Evolutionary conservation across 768 basidiomycete species (phyloP), one percentile per base, ranked within the genome.

Genomic region (Auricularia cornea): DNA sequence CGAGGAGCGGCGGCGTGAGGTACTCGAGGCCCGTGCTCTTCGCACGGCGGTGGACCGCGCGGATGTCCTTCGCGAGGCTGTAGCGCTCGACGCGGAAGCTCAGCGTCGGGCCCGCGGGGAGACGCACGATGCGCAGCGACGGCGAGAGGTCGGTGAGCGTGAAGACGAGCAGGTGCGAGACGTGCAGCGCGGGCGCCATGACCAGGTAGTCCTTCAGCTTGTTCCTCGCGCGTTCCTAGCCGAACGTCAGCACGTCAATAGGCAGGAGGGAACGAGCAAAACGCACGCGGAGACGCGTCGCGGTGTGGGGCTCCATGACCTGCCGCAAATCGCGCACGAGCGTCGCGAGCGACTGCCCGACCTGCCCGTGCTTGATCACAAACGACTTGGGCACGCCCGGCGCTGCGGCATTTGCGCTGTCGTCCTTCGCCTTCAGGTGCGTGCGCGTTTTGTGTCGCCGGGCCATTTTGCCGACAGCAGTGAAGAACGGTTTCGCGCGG

Each of bases 281-380:
- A 70, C 77, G 67, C 66, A 96, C 95, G 76, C 79, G 87, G n/a
- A 99, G 81, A 59, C 97, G 83, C 66, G 87, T 88, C 23, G 96
- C 97, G 16, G 97, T 99, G 71, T 98, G 93, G 64, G 97, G 97
- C 73, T 99, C 97, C 92, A 99, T 92, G 65, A 97, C 92, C 75
- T 92, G 91, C 70, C 97, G 81, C 71, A 97, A 78, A 76, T 99
- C 96, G 62, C 91, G 84, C 23, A 98, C 95, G 40, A 99, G 88
- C 71, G 94, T 92, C 3, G 86, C 77, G 62, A 98, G 78, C 8
- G 92, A 93, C 59, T 83, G 80, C 23, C 97, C 96, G 32, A 98
- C 94, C 63, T 88, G 86, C 44, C 97, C 97, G 77, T 95, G 92
- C 74, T 95, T 96, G 72, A 99, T 91, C 64, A 99, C 90, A 71